Evolutionary conservation across 495 filamentous ascomycete genomes (phyloP), one percentile per base, ranked within the genome.

Genomic region (Tetracladium marchalianum): DNA sequence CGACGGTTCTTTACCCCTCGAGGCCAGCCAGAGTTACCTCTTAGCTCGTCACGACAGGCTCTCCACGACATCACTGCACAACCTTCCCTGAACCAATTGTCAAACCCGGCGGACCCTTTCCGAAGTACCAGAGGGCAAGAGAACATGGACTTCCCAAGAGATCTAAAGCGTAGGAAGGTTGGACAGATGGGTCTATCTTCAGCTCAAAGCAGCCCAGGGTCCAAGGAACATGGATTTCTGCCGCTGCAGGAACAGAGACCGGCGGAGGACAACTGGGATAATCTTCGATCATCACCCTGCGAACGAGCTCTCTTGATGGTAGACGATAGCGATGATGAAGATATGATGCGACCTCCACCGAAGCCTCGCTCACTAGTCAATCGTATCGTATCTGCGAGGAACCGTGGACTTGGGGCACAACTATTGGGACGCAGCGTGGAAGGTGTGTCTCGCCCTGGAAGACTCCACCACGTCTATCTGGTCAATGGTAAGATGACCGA

Each of bases 1-100:
- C 78, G 66, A 35, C 72, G 78, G 24, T 95, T 95, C 67, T 95
- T 94, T 57, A 90, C 85, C 11, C 89, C 89, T 41, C 73, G 53
- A 24, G 50, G 52, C 17, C 43, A 42, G 8, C 37, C 31, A 13
- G 31, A 40, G 8, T 1, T 15, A 9, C 12, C 72, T 4, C 68
- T 65, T 24, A 53, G 67, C 44, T 59, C 71, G 33, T 55, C 71
- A 49, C 69, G 82, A 52, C 72, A 77, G 55, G 77, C 82, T 39
- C 71, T 95, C 41, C 70, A 72, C 42, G 81, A 87, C 38, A 81
- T 94, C 40, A 85, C 76, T 11, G 73, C 71, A 22, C 22, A 27
- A 27, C 73, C 78, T 5, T 72, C 68, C 12, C 60, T 80, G 31
- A 86, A 85, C 1, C 66, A 63, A 27, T 27, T 7, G 8, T 74